Conservation (phyloP, 148 eudicot genomes). For the Rhododendron kiyosumense region DNA sequence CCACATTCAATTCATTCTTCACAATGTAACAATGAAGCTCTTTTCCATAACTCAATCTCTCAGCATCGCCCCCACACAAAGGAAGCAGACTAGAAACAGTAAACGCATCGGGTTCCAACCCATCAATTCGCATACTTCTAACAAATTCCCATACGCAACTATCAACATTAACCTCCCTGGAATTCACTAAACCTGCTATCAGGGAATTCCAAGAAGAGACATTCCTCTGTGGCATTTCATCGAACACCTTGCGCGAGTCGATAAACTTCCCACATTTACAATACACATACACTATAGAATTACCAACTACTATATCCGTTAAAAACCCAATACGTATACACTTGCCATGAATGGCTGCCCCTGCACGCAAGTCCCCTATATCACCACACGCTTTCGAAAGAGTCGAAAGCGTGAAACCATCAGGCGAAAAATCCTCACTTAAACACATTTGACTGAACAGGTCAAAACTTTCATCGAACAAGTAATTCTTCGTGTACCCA, state of each 20-base stretch:
- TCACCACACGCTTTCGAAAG: conserved; percentile 28
- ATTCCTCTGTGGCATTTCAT: conserved; percentile 38
- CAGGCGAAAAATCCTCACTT: conserved; percentile 11
- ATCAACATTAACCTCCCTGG: background rate
- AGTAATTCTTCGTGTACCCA: conserved; percentile 22
- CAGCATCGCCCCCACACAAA: conserved; percentile 19
- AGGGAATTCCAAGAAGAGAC: conserved; percentile 38
- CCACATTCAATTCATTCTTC: conserved; percentile 19
- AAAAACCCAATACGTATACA: conserved; percentile 19
- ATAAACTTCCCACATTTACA: conserved; percentile 20
- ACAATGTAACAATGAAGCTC: conserved; percentile 37
- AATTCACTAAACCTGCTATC: conserved; percentile 14
- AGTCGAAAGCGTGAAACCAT: conserved; percentile 33
- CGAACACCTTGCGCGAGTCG: conserved; percentile 30
- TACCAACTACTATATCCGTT: conserved; percentile 19
- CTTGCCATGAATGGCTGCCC: conserved; percentile 17
- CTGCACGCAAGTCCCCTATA: conserved; percentile 8
- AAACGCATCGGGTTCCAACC: conserved; percentile 29
- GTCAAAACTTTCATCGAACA: conserved; percentile 20
- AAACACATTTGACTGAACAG: conserved; percentile 32
- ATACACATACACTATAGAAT: conserved; percentile 34
- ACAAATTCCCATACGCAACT: conserved; percentile 17
- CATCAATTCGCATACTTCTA: conserved; percentile 23
- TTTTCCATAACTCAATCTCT: conserved; percentile 21
- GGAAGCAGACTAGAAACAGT: conserved; percentile 36